Evolutionary conservation across 805 yeast species (phyloP), one percentile per base, ranked within the genome.

Genomic region (Lipomyces orientalis): DNA sequence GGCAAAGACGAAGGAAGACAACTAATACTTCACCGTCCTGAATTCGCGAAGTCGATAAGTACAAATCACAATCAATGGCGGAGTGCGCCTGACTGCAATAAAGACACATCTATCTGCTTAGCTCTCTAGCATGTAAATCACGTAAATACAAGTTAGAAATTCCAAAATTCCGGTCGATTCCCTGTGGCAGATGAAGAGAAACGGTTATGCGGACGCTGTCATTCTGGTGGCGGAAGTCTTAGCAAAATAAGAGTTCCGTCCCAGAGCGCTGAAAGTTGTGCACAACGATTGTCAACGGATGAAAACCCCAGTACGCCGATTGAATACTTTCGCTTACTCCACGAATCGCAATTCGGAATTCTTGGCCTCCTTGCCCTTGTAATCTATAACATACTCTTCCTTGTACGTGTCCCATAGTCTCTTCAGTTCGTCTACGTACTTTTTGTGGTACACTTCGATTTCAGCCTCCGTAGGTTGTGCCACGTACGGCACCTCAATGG

Each of bases 381-480:
- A 62, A 29, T 73, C 70, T 29, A 51, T 51, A 16, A 63, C 37
- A 61, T 71, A 92, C 65, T 81, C 80, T 1, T 79, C 82, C 76
- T 88, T 91, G 75, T 93, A 85, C 4, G 85, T 88, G 51, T 89
- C 86, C 78, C 87, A 94, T 1, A 93, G 81, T 69, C 84, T 80
- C 69, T 82, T 78, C 72, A 93, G 78, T 67, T 87, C 90, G 6
- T 85, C 83, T 10, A 90, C 83, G 75, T 95, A 95, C 33, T 87
- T 72, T 16, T 79, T 80, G 78, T 94, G 99, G 74, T 89, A 92
- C 68, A 87, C 82, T 63, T 90, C 88, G 19, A 93, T 82, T 62
- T 84, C 85, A 52, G 83, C 82, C 2, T 79, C 75, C 1, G 83
- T 75, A 29, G 86, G 88, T 65, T 77, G 79, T 62, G 81, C 80